These are phyloP conservation scores for Fusarium sp. DNA, from an alignment of 2,329 filamentous ascomycete species.

Conservation along the genomic window DNA sequence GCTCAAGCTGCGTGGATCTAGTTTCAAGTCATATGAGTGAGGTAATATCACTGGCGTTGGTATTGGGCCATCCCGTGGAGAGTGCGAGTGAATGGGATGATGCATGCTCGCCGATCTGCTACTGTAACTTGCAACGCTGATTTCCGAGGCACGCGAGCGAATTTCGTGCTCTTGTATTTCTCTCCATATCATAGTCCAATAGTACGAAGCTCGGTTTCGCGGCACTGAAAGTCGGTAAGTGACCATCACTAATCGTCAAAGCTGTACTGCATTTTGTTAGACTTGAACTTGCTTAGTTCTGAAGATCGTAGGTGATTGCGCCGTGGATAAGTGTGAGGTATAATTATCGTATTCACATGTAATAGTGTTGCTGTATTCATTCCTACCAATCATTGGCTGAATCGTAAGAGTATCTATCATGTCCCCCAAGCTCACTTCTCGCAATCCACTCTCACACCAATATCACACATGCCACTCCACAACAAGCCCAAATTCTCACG, in stretches of 20 bases:
- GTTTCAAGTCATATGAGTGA: constrained; percentile 31
- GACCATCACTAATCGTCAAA: constrained; percentile 8
- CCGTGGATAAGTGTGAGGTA: not conserved
- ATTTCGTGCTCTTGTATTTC: constrained; percentile 12
- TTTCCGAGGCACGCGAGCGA: constrained; percentile 35
- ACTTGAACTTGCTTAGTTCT: not conserved
- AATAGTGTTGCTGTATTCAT: constrained; percentile 1
- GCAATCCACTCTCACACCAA: not conserved
- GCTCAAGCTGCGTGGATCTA: constrained; percentile 22
- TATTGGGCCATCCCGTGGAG: not conserved
- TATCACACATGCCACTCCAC: constrained; percentile 7
- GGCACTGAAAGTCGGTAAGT: constrained; percentile 19
- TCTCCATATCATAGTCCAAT: not conserved
- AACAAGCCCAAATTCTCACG: constrained; percentile 1
- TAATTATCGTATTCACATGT: constrained; percentile 15
- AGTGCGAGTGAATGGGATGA: not conserved
- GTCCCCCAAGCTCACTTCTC: constrained; percentile 16
- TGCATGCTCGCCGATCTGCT: constrained; percentile 29
- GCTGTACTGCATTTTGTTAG: constrained; percentile 3
- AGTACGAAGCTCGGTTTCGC: constrained; percentile 6
- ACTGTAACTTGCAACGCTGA: not conserved
- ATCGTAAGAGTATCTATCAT: constrained; percentile 16
- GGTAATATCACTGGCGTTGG: constrained; percentile 25
- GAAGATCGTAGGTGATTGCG: not conserved
- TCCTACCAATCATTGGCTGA: constrained; percentile 19